Base-by-base conservation (phyloP, 768 basidiomycete genomes). In the Mycena capillaripes region DNA sequence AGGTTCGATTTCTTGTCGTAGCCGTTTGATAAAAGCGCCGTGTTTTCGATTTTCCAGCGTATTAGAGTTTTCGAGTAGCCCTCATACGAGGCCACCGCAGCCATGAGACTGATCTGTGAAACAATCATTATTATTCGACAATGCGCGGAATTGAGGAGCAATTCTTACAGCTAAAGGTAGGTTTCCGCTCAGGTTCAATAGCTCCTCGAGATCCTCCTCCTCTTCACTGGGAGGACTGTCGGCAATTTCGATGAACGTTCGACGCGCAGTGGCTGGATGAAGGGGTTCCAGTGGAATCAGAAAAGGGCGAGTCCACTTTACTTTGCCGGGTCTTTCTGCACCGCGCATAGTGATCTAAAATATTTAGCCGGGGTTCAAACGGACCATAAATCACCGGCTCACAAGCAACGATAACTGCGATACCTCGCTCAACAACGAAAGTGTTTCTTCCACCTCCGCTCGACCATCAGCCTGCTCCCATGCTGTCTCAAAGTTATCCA, bases 401-500 rank as follows among this genome's bases (percentile, higher is more conserved):
- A 68, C 71, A 25, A 73, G 30, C 19, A 73, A 48, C 7, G 56
- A 23, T 38, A 73, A 48, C 0, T 73, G 40, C 29, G 44, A 34
- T 14, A 73, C 42, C 0, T 65, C 71, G 6, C 50, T 57, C 21
- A 73, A 30, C 14, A 34, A 25, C 16, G 66, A 61, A 7, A 73
- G 56, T 2, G 69, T 38, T 9, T 73, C 66, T 32, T 73, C 71
- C n/a, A 73, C 71, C 19, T 63, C 61, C 4, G 19, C 55, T 16
- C 71, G 66, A 36, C 34, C 40, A 6, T 50, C 66, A 2, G 11
- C 14, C 3, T 27, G 30, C 48, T 73, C 71, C 71, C 71, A 73
- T 3, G 66, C 25, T 14, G 71, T 68, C 19, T 73, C 71, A 12
- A 73, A 44, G 52, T 73, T 73, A 46, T 73, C 71, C 23, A 73